A percentile compares a stretch with the other conserved stretches of the same genome.
Evolutionary conservation across 768 basidiomycete species (phyloP).

Genomic region (Tulasnella sp.): DNA sequence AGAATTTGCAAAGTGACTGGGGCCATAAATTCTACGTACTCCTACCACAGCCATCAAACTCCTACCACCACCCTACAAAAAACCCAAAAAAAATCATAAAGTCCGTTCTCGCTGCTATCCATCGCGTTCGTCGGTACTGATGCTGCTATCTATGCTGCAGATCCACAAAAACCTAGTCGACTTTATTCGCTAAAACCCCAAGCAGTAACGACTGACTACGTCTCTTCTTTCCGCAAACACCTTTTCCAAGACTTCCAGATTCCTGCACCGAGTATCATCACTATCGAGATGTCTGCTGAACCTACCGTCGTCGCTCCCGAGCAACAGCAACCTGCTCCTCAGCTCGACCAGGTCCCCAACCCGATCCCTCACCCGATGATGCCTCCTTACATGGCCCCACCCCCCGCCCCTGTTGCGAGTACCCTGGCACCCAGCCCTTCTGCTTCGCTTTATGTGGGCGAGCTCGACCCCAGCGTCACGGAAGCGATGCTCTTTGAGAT

Average conservation of each 20-base stretch:
- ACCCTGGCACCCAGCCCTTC: constrained; percentile 43
- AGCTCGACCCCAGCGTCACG: constrained; percentile 94
- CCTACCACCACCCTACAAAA: too few relatives aligned
- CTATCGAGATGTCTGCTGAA: constrained; percentile 29
- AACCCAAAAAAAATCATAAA: constrained; percentile 46
- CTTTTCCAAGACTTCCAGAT: constrained; percentile 11
- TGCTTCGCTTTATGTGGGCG: constrained; percentile 95
- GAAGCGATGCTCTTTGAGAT: constrained; percentile 99
- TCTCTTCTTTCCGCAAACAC: constrained; percentile 29
- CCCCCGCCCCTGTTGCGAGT: constrained; percentile 35
- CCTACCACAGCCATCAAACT: too few relatives aligned
- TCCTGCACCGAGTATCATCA: constrained; percentile 1
- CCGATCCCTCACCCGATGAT: constrained; percentile 27
- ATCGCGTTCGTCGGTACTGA: neutral
- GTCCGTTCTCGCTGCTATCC: constrained; percentile 47
- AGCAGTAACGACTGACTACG: constrained; percentile 77
- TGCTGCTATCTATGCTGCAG: neutral
- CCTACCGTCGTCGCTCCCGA: constrained; percentile 34
- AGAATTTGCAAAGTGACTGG: too few relatives aligned
- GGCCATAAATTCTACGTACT: constrained; percentile 6
- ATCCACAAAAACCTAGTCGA: constrained; percentile 16
- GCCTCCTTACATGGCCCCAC: constrained; percentile 44
- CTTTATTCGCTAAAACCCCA: constrained; percentile 61
- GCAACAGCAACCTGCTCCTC: constrained; percentile 27
- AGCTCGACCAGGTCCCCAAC: constrained; percentile 18